Conservation (phyloP, 345 rosid species). For the Psidium guajava region DNA sequence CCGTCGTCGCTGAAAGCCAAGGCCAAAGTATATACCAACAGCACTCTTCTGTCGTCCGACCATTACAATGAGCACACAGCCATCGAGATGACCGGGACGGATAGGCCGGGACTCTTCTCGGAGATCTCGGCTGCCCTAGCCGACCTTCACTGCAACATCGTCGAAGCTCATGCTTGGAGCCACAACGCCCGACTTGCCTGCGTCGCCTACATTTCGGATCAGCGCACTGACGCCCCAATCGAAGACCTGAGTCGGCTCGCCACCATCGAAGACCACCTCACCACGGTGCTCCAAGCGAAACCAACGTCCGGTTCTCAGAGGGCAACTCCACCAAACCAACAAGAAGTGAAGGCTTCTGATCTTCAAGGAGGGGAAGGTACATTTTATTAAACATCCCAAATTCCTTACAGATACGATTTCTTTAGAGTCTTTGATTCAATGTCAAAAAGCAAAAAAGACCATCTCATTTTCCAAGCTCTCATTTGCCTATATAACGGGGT, state of each 20-base stretch:
- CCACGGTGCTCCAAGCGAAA: constrained; percentile 39
- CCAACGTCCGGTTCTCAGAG: constrained; percentile 5
- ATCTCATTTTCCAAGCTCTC: neutral
- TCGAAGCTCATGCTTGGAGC: constrained; percentile 79
- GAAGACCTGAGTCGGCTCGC: constrained; percentile 51
- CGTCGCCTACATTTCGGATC: constrained; percentile 52
- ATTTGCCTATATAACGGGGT: neutral
- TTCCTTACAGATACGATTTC: neutral
- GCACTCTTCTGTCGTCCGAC: neutral
- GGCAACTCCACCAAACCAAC: constrained; percentile 16
- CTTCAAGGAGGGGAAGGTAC: constrained; percentile 29
- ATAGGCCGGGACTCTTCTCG: constrained; percentile 69
- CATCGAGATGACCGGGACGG: constrained; percentile 56
- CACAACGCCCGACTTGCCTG: constrained; percentile 66
- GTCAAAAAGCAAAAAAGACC: neutral
- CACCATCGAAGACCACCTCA: constrained; percentile 48
- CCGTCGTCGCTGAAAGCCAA: neutral
- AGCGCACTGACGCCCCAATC: constrained; percentile 31
- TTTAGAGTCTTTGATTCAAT: neutral
- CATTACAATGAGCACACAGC: constrained; percentile 36
- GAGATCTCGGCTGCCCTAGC: constrained; percentile 62
- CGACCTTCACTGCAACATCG: constrained; percentile 46
- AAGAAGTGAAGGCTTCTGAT: constrained; percentile 27
- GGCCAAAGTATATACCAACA: constrained; percentile 5
- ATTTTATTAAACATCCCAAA: neutral